These are phyloP conservation scores for Raphanus hybrid DNA, from an alignment of 441 rosid genomes.

Conservation along the genomic window DNA sequence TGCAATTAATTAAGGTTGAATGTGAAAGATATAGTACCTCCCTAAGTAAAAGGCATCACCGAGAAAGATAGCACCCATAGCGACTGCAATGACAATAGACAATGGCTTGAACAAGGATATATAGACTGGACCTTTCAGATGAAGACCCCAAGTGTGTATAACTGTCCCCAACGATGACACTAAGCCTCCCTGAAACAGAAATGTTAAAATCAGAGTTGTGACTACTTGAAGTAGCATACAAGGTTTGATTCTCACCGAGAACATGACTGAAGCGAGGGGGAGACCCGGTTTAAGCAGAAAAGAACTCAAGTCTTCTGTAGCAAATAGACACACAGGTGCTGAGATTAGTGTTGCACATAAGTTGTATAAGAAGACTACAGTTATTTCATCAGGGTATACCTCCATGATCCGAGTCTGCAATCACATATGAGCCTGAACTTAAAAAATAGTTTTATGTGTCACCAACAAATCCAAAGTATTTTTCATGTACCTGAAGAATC, in stretches of 20 bases:
- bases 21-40: slow-evolving; percentile 42
- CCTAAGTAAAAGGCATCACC: slow-evolving; percentile 57
- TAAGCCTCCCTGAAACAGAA: slow-evolving; percentile 28
- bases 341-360: slow-evolving; percentile 42
- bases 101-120: slow-evolving; percentile 56
- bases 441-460: background rate
- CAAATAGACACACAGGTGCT: slow-evolving; percentile 44
- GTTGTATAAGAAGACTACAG: slow-evolving; percentile 49
- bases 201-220: background rate
- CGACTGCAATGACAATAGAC: slow-evolving; percentile 50
- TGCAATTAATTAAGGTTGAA: background rate
- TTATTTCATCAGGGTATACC: slow-evolving; percentile 60
- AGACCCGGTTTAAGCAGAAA: slow-evolving; percentile 49
- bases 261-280: slow-evolving; percentile 45
- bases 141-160: slow-evolving; percentile 54
- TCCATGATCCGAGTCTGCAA: slow-evolving; percentile 60
- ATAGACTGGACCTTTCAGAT: slow-evolving; percentile 54
- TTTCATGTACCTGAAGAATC: slow-evolving; percentile 54
- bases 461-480: background rate
- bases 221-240: background rate
- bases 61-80: slow-evolving; percentile 46
- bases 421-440: background rate
- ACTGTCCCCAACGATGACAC: slow-evolving; percentile 23
- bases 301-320: slow-evolving; percentile 46
- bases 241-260: slow-evolving; percentile 45